phyloP scores from a whole-genome alignment of 1,284 basidiomycete genomes.

The Ganoderma lucidum region DNA sequence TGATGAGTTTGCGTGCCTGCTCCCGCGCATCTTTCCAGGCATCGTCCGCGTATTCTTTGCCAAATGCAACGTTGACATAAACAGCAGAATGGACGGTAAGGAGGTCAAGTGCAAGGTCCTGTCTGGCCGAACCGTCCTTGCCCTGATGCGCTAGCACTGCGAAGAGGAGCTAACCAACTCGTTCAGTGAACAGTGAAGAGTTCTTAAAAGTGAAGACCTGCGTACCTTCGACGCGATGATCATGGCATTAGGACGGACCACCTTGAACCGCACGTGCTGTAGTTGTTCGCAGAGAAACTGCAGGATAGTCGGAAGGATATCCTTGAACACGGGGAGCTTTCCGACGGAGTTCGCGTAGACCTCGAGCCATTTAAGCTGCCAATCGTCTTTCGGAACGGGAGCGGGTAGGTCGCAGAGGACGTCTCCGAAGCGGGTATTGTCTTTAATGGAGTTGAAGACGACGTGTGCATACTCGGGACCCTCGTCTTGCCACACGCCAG shows the following conservation, averaged over 20 bases:
- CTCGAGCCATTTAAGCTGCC: constrained; percentile 40
- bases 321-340: constrained; percentile 60
- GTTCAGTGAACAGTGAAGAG: neutral
- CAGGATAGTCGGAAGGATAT: constrained; percentile 73
- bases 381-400: constrained; percentile 32
- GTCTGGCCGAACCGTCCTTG: constrained; percentile 41
- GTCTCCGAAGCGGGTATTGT: constrained; percentile 70
- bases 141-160: constrained; percentile 29
- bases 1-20: constrained; percentile 57
- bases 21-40: constrained; percentile 59
- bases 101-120: constrained; percentile 46
- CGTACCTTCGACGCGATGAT: constrained; percentile 68
- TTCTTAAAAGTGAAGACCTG: constrained; percentile 15
- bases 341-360: constrained; percentile 62
- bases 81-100: constrained; percentile 65
- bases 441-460: constrained; percentile 84
- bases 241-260: constrained; percentile 66
- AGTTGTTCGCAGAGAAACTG: constrained; percentile 80
- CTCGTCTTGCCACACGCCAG: constrained; percentile 73
- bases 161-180: constrained; percentile 26
- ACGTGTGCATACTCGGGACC: constrained; percentile 73
- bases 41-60: constrained; percentile 49
- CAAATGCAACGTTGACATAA: constrained; percentile 71
- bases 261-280: constrained; percentile 75
- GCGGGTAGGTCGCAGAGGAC: constrained; percentile 50